These are phyloP conservation scores for Pseudophaeomoniella oleicola DNA, from an alignment of 2,329 filamentous ascomycete genomes.

Conservation along the genomic window DNA sequence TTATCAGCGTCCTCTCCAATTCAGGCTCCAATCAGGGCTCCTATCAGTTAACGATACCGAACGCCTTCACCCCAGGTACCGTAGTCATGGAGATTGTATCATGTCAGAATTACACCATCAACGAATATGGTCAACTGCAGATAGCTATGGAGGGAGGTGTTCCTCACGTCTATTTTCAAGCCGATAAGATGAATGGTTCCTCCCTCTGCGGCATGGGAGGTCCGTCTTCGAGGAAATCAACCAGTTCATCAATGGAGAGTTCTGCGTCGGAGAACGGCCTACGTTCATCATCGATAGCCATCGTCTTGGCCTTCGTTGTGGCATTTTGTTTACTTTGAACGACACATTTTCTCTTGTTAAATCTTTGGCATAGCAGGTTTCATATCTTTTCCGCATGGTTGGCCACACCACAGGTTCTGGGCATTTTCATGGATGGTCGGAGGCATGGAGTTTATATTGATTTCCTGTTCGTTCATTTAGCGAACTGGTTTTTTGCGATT, in stretches of 20 bases:
- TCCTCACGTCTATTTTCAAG: constrained; percentile 17
- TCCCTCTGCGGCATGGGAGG: constrained; percentile 14
- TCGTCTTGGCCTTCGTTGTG: background rate
- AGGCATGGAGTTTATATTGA: background rate
- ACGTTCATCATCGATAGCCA: background rate
- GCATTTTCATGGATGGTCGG: background rate
- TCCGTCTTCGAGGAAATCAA: background rate
- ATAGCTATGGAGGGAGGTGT: constrained; percentile 17
- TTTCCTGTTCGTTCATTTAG: too few species aligned
- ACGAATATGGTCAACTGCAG: constrained; percentile 11
- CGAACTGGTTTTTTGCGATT: too few species aligned
- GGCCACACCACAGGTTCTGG: too few species aligned
- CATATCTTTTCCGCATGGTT: background rate
- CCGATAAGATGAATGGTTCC: constrained; percentile 15
- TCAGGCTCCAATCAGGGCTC: constrained; percentile 18
- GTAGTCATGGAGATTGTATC: constrained; percentile 15
- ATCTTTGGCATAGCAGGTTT: background rate
- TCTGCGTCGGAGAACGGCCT: background rate
- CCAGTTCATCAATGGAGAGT: background rate
- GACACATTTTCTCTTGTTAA: background rate
- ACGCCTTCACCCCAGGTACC: constrained; percentile 13
- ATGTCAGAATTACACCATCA: constrained; percentile 15
- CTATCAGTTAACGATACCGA: constrained; percentile 17
- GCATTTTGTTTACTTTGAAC: background rate
- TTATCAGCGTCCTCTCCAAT: constrained; percentile 32